Evolutionary conservation across 495 filamentous ascomycete genomes (phyloP).

Genomic region (Pyrenopolyporus hunteri): DNA sequence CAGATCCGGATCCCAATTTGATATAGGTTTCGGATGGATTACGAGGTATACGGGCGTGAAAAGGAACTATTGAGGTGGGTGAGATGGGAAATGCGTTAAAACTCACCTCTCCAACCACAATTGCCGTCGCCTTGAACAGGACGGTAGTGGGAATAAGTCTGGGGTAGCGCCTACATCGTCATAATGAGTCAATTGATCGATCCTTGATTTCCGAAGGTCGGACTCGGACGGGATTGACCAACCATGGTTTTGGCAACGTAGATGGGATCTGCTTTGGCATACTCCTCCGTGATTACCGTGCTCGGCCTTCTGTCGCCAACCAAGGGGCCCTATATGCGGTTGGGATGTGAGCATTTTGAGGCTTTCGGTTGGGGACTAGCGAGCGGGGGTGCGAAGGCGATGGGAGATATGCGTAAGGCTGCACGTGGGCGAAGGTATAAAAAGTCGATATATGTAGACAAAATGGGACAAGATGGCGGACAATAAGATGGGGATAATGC

Average conservation of each 20-base stretch:
- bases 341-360: constrained; percentile 32
- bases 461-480: background rate
- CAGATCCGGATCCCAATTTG: constrained; percentile 12
- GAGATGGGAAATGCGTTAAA: constrained; percentile 7
- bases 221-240: constrained; percentile 43
- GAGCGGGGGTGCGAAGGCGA: constrained; percentile 7
- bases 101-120: constrained; percentile 95
- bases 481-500: background rate
- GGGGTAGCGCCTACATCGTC: constrained; percentile 69
- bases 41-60: constrained; percentile 31
- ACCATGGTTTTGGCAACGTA: constrained; percentile 87
- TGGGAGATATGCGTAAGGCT: constrained; percentile 5
- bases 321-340: constrained; percentile 70
- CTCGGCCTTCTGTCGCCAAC: constrained; percentile 81
- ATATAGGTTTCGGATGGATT: constrained; percentile 26
- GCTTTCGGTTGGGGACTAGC: background rate
- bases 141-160: constrained; percentile 86
- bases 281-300: constrained; percentile 80
- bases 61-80: constrained; percentile 7
- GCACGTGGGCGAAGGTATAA: background rate
- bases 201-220: background rate
- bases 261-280: constrained; percentile 86
- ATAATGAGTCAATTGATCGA: constrained; percentile 26
- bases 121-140: constrained; percentile 91
- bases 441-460: constrained; percentile 1